Evolutionary conservation across 2,329 filamentous ascomycete genomes (phyloP).

Genomic region (Xylariales sp.): DNA sequence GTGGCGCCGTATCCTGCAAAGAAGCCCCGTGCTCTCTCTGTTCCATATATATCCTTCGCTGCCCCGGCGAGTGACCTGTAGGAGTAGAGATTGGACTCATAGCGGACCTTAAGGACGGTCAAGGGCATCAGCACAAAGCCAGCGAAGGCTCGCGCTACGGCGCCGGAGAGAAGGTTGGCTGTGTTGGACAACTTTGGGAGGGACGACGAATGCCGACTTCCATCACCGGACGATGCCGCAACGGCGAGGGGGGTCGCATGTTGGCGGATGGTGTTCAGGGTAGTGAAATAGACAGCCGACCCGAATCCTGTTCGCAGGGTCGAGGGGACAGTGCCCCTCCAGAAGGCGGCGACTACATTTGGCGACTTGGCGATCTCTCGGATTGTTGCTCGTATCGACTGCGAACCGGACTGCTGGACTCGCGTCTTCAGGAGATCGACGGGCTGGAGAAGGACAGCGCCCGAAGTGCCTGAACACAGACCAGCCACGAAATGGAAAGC

Average conservation of each 20-base stretch:
- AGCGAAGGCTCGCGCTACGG: conserved; percentile 76
- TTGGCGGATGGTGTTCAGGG: conserved; percentile 78
- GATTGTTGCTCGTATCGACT: conserved; percentile 64
- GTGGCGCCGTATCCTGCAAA: conserved; percentile 94
- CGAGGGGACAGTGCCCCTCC: conserved; percentile 89
- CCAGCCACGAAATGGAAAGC: conserved; percentile 87
- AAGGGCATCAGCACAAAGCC: conserved; percentile 93
- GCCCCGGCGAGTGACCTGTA: conserved; percentile 75
- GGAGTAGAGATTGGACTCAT: conserved; percentile 81
- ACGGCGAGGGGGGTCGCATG: conserved; percentile 43
- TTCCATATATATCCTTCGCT: conserved; percentile 65
- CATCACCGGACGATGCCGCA: conserved; percentile 10
- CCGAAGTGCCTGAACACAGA: conserved; percentile 79
- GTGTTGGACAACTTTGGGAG: conserved; percentile 79
- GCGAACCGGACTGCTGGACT: conserved; percentile 77
- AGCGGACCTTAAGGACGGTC: conserved; percentile 94
- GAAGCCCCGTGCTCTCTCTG: conserved; percentile 75
- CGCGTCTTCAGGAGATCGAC: conserved; percentile 95
- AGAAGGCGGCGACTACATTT: conserved; percentile 64
- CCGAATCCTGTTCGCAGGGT: conserved; percentile 92
- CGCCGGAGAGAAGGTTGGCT: conserved; percentile 81
- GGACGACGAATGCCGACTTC: conserved; percentile 54
- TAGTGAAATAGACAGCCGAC: conserved; percentile 89
- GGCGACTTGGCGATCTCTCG: conserved; percentile 65
- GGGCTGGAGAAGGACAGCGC: conserved; percentile 86